These are phyloP conservation scores for Daldinia sp. DNA, from an alignment of 2,329 filamentous ascomycete species.

Conservation along the genomic window DNA sequence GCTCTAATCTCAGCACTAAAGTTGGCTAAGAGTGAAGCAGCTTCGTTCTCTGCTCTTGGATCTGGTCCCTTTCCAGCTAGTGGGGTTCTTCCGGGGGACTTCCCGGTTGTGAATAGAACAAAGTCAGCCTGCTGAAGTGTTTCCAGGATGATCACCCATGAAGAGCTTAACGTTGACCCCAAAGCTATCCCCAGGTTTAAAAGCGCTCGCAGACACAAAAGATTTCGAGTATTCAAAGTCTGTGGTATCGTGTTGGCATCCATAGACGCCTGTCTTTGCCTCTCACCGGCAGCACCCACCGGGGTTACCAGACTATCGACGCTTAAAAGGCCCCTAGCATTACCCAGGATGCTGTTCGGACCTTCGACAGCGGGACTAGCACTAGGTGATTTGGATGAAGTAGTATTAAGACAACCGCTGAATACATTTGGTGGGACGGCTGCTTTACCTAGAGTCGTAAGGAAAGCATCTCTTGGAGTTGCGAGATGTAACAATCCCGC, in stretches of 20 bases:
- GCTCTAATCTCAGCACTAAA: slow-evolving; percentile 86
- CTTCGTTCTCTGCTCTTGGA: slow-evolving; percentile 63
- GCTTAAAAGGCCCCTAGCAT: slow-evolving; percentile 78
- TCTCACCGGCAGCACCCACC: slow-evolving; percentile 67
- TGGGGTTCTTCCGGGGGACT: slow-evolving; percentile 64
- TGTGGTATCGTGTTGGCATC: slow-evolving; percentile 62
- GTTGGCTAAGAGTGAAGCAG: slow-evolving; percentile 68
- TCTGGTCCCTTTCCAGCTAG: slow-evolving; percentile 62
- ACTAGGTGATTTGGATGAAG: slow-evolving; percentile 58
- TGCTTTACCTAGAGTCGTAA: slow-evolving; percentile 93
- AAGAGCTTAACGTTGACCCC: slow-evolving; percentile 84
- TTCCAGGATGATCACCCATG: slow-evolving; percentile 93
- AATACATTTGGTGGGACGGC: slow-evolving; percentile 87
- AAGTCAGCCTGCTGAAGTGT: slow-evolving; percentile 94
- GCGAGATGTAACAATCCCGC: slow-evolving; percentile 85
- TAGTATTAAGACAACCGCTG: slow-evolving; percentile 68
- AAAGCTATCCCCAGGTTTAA: slow-evolving; percentile 96
- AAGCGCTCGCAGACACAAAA: slow-evolving; percentile 89
- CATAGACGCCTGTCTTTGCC: slow-evolving; percentile 68
- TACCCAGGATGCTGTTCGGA: slow-evolving; percentile 71
- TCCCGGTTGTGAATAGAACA: slow-evolving; percentile 76
- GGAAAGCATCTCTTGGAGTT: slow-evolving; percentile 91
- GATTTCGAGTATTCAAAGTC: slow-evolving; percentile 85
- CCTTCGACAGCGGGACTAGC: slow-evolving; percentile 64
- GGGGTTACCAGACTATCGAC: slow-evolving; percentile 77